Evolutionary conservation across 495 filamentous ascomycete genomes (phyloP).

Genomic region (Penicillium chermesinum): DNA sequence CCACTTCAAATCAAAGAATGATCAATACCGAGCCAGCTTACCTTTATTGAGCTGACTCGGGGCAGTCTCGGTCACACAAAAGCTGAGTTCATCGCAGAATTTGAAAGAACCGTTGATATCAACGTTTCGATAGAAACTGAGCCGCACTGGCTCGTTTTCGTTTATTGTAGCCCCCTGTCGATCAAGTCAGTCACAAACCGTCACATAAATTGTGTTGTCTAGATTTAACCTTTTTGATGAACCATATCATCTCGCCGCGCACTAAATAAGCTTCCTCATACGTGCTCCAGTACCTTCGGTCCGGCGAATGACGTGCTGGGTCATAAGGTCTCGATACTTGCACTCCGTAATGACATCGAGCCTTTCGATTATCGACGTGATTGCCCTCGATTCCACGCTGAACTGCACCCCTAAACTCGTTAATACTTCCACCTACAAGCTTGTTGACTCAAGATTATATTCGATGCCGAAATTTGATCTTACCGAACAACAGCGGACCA

Average conservation of each 20-base stretch:
- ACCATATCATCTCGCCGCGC: constrained; percentile 23
- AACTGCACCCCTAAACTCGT: constrained; percentile 41
- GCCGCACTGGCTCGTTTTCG: constrained; percentile 6
- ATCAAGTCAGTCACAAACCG: background rate
- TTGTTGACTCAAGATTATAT: too few species aligned
- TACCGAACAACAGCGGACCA: constrained; percentile 30
- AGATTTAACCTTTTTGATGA: constrained; percentile 26
- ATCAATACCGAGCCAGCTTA: background rate
- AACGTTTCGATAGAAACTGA: background rate
- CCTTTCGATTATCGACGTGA: constrained; percentile 43
- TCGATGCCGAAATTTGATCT: background rate
- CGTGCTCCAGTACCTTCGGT: constrained; percentile 1
- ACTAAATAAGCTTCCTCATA: constrained; percentile 19
- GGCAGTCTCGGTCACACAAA: constrained; percentile 1
- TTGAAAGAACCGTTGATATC: background rate
- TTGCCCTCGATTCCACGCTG: constrained; percentile 33
- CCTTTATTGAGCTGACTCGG: background rate
- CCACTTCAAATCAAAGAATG: background rate
- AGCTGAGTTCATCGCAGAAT: background rate
- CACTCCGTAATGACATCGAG: constrained; percentile 49
- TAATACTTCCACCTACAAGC: too few species aligned
- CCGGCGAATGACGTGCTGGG: constrained; percentile 19
- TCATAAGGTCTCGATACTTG: constrained; percentile 24
- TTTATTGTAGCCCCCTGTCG: constrained; percentile 2
- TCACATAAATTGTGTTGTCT: background rate